Base-by-base conservation (phyloP, 306 rosid genomes). In the Senna siamea region DNA sequence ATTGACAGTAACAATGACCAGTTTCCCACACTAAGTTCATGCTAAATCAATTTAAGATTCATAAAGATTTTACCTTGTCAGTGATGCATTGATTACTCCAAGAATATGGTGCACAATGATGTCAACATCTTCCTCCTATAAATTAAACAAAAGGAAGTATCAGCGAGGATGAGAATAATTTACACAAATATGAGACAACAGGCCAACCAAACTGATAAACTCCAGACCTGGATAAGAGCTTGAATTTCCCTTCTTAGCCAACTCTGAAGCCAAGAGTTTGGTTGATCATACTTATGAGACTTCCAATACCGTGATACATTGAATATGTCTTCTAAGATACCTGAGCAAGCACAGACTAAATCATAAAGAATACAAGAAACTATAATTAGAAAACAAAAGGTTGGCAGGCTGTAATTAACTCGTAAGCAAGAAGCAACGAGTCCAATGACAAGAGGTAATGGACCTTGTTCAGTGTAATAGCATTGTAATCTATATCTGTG, bases 161-260 rank as follows among this genome's bases (percentile, higher is more conserved):
- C 68, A 34, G 41, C 58, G 9, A 43, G n/a, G 38, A 40, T 0
- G 51, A 6, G 47, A 58, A 70, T 66, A 48, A 64, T 37, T 73
- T 34, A 40, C 55, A 65, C 48, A 4, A 15, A 69, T 41, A 4
- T 7, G 18, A 67, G 54, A 51, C 18, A 50, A 5, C 23, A 43
- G 30, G 17, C 23, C 70, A 70, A 52, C 53, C 67, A 38, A 56
- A 28, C 32, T 64, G 79, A 65, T 17, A 73, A 75, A 72, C 50
- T 51, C 41, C 53, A 50, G 51, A 93, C 97, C 96, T 94, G 97
- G 46, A 74, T 71, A 62, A 91, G 85, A 53, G 95, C 90, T 83
- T 94, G 95, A 84, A 89, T 86, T 82, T 94, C 98, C 87, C 96
- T 84, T 84, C 55, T 89, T 88, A 91, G 78, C 97, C 96, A 91